A percentile compares a stretch with the other conserved stretches of the same genome.
Evolutionary conservation across 495 filamentous ascomycete species (phyloP).

Genomic region (Zalerion maritima): DNA sequence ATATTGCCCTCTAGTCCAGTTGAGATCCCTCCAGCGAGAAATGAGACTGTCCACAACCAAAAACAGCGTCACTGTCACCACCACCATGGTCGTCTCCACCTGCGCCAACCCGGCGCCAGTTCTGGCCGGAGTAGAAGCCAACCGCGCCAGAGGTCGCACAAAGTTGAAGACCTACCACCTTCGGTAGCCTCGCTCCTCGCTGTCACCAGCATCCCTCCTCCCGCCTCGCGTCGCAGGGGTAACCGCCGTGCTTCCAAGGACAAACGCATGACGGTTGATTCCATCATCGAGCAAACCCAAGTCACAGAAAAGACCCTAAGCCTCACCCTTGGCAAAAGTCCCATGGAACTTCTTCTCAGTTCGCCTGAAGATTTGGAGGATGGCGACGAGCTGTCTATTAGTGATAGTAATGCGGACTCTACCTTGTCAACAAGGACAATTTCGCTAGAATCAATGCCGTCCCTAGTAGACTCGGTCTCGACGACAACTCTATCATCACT

Average conservation of each 20-base stretch:
- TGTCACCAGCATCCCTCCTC: constrained; percentile 42
- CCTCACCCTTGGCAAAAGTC: constrained; percentile 28
- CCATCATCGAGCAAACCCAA: constrained; percentile 31
- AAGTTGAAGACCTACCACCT: constrained; percentile 36
- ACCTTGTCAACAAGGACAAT: constrained; percentile 25
- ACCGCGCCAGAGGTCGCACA: constrained; percentile 23
- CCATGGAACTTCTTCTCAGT: constrained; percentile 37
- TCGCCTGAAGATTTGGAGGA: constrained; percentile 40
- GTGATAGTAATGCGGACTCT: constrained; percentile 29
- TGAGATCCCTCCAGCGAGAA: constrained; percentile 27
- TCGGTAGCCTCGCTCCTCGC: constrained; percentile 46
- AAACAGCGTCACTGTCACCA: constrained; percentile 7
- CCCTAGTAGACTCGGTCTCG: constrained; percentile 25
- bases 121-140: too few relatives aligned
- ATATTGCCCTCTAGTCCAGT: constrained; percentile 28
- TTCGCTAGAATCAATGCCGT: constrained; percentile 35
- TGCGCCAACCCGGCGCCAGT: constrained; percentile 5
- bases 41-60: constrained; percentile 14
- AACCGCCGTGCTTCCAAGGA: constrained; percentile 7
- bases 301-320: constrained; percentile 36
- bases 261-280: constrained; percentile 33
- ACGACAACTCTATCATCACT: constrained; percentile 25
- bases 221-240: constrained; percentile 11
- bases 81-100: constrained; percentile 10
- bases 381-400: constrained; percentile 20